phyloP scores from a whole-genome alignment of 805 yeast genomes.

The Suhomyces prunicola region DNA sequence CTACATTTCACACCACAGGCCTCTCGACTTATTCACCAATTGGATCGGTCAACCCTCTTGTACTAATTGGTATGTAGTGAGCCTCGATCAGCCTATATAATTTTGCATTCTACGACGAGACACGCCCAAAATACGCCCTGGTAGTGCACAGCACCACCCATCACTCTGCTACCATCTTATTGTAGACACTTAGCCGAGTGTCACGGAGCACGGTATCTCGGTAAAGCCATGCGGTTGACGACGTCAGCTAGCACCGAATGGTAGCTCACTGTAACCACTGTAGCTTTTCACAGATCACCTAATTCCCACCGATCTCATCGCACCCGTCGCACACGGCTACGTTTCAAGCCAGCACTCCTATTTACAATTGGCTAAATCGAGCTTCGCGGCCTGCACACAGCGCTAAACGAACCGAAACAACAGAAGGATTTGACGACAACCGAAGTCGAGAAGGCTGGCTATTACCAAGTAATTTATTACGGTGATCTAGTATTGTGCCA shows the following conservation, averaged over 20 bases:
- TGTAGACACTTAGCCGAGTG: background rate
- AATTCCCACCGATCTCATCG: background rate
- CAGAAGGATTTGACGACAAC: conserved; percentile 1
- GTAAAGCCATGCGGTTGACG: background rate
- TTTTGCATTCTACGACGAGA: background rate
- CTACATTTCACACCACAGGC: background rate
- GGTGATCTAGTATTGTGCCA: background rate
- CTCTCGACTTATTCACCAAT: background rate
- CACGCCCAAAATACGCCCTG: background rate
- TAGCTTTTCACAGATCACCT: background rate
- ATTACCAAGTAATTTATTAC: background rate
- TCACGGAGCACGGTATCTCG: no score
- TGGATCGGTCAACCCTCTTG: background rate
- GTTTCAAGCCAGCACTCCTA: conserved; percentile 2
- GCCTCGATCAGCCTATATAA: background rate
- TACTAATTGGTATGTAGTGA: background rate
- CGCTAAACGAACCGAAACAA: conserved; percentile 2
- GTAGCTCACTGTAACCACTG: background rate
- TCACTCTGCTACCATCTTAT: background rate
- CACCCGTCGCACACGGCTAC: background rate
- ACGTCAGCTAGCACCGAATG: background rate
- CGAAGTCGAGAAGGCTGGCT: conserved; percentile 1
- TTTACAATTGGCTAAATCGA: background rate
- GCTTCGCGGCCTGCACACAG: conserved; percentile 1
- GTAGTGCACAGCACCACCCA: background rate